Evolutionary conservation across 2,329 filamentous ascomycete species (phyloP), one percentile per base, ranked within the genome.

Genomic region (Penicillium corylophilum): DNA sequence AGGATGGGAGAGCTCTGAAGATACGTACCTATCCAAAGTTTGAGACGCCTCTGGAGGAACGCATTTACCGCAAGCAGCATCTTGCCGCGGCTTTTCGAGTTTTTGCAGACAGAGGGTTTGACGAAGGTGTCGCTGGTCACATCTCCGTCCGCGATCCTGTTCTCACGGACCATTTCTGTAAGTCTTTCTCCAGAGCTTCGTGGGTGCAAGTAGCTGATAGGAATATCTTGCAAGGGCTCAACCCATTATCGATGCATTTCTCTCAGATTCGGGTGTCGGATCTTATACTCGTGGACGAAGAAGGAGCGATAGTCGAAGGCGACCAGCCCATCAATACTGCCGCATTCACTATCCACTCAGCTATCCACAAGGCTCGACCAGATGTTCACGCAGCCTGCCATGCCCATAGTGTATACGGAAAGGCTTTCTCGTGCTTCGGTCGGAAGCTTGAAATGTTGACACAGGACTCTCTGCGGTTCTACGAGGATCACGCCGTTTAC

Each of bases 1-100:
- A 38, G 13, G 35, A 38, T 22, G 35, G 35, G 3, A 12, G 35
- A 38, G 18, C 35, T 8, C 13, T 38, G 35, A 38, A 38, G 16
- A 38, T 38, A 20, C 35, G 35, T 10, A 20, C 35, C 16, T 38
- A 38, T 38, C 53, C 53, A 7, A 74, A 72, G 35, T 84, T 84
- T 62, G 68, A 75, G 4, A 74, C 77, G 22, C 77, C 77, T 52
- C 75, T 76, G 33, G 76, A 79, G 42, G 79, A 88, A 51, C 82
- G 87, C 18, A 77, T 77, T 62, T 87, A 86, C 76, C 29, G 35
- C 22, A 50, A 51, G 16, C 36, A 82, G 24, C 85, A 88, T 69
- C 87, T 87, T 78, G 84, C 85, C 4, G 80, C 81, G 3, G 84
- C 83, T 4, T 89, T 89, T 70, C 82, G 86, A 24, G 79, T 87